phyloP scores from a whole-genome alignment of 768 basidiomycete species.

The Boletellus sp. region DNA sequence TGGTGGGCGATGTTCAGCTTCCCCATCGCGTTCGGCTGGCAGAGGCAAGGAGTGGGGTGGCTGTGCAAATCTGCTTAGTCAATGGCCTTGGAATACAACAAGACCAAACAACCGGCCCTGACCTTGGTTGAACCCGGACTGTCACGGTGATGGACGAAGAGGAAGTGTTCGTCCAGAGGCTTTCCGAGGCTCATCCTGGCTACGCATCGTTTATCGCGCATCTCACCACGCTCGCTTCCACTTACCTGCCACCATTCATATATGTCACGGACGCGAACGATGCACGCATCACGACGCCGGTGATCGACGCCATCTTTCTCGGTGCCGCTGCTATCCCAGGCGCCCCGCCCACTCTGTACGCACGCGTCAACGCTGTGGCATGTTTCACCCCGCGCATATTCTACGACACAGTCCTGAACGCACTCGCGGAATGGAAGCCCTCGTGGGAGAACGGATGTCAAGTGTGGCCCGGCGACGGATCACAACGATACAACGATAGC shows the following conservation, averaged over 20 bases:
- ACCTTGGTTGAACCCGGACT: too few species aligned
- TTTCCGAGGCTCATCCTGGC: constrained; percentile 19
- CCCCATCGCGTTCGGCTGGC: constrained; percentile 47
- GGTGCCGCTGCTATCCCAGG: constrained; percentile 8
- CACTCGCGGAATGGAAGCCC: constrained; percentile 52
- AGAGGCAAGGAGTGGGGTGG: neutral
- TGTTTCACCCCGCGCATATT: constrained; percentile 62
- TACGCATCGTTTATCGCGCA: constrained; percentile 24
- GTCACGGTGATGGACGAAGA: constrained; percentile 27
- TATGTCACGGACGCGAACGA: constrained; percentile 60
- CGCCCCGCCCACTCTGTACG: constrained; percentile 35
- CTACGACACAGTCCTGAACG: constrained; percentile 64
- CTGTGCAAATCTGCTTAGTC: constrained; percentile 7
- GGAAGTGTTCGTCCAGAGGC: neutral
- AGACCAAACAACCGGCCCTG: constrained; percentile 14
- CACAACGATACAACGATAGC: constrained; percentile 55
- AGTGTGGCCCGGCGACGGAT: constrained; percentile 48
- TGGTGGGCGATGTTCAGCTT: constrained; percentile 88
- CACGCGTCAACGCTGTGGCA: constrained; percentile 50
- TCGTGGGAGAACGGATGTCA: constrained; percentile 59
- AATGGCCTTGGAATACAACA: constrained; percentile 15
- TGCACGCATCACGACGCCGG: constrained; percentile 41
- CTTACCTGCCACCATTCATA: constrained; percentile 59
- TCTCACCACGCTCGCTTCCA: constrained; percentile 28
- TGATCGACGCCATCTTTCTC: constrained; percentile 24